Conservation (phyloP, 2,329 filamentous ascomycete genomes). For the Trichoderma polysporum region DNA sequence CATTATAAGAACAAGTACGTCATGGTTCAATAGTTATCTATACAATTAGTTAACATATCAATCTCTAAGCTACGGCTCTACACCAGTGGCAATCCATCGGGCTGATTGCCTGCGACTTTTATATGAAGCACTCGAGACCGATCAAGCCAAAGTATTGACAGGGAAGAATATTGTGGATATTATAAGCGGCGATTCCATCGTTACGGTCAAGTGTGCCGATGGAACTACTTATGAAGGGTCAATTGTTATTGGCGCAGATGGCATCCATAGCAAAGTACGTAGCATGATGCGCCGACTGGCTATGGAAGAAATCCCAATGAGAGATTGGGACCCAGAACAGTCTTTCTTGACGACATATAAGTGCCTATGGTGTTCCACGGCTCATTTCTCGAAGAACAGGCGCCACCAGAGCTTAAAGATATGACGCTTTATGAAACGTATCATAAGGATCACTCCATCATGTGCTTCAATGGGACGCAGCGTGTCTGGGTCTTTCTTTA, state of each 20-base stretch:
- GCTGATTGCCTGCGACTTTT: conserved; percentile 32
- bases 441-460: conserved; percentile 25
- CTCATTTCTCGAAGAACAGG: neutral
- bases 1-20: neutral
- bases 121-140: conserved; percentile 28
- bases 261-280: conserved; percentile 39
- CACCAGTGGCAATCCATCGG: conserved; percentile 32
- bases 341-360: conserved; percentile 27
- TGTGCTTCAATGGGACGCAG: conserved; percentile 30
- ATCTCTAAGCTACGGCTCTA: conserved; percentile 25
- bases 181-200: conserved; percentile 23
- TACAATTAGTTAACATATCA: neutral
- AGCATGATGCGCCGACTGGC: conserved; percentile 34
- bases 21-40: neutral
- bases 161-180: conserved; percentile 30
- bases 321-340: neutral
- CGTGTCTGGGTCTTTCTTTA: conserved; percentile 33
- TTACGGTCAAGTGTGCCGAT: conserved; percentile 35
- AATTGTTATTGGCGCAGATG: conserved; percentile 43
- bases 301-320: neutral
- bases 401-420: neutral
- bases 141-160: conserved; percentile 30
- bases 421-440: conserved; percentile 27
- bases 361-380: conserved; percentile 29
- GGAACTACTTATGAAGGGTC: conserved; percentile 35